Evolutionary conservation across 2,329 filamentous ascomycete species (phyloP).

Genomic region (Cladophialophora exuberans): DNA sequence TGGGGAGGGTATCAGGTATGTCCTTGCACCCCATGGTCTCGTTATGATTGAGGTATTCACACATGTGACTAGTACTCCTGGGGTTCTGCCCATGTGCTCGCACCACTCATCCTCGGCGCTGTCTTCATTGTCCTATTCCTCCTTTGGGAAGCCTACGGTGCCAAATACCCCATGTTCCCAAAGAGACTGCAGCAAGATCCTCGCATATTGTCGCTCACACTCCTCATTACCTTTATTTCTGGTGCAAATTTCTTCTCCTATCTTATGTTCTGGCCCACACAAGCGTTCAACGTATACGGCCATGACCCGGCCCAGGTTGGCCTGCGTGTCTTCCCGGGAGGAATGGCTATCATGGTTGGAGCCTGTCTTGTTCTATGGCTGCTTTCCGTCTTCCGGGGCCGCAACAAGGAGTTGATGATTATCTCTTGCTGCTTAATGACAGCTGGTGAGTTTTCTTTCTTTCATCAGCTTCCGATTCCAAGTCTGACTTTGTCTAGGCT

Average conservation of each 20-base stretch:
- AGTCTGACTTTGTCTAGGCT: constrained; percentile 39
- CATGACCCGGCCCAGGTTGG: constrained; percentile 67
- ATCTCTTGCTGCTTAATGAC: constrained; percentile 66
- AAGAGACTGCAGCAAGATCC: constrained; percentile 50
- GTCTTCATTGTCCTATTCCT: constrained; percentile 44
- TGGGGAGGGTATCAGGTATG: constrained; percentile 54
- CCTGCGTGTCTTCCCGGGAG: constrained; percentile 65
- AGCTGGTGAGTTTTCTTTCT: constrained; percentile 39
- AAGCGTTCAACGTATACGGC: constrained; percentile 67
- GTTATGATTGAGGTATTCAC: neutral
- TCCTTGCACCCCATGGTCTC: neutral
- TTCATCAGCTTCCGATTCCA: neutral
- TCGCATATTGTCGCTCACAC: constrained; percentile 55
- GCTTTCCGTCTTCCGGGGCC: constrained; percentile 58
- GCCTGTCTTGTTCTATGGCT: constrained; percentile 62
- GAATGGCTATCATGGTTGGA: constrained; percentile 64
- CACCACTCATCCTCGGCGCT: constrained; percentile 49
- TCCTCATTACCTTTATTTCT: constrained; percentile 63
- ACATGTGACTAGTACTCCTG: constrained; percentile 43
- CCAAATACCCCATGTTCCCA: constrained; percentile 51
- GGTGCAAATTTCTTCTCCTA: constrained; percentile 62
- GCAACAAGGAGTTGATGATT: constrained; percentile 64
- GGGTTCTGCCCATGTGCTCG: constrained; percentile 49
- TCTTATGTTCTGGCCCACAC: constrained; percentile 64
- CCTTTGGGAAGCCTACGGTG: constrained; percentile 51